Evolutionary conservation across 768 basidiomycete species (phyloP).

Genomic region (Boletus sensibilis): DNA sequence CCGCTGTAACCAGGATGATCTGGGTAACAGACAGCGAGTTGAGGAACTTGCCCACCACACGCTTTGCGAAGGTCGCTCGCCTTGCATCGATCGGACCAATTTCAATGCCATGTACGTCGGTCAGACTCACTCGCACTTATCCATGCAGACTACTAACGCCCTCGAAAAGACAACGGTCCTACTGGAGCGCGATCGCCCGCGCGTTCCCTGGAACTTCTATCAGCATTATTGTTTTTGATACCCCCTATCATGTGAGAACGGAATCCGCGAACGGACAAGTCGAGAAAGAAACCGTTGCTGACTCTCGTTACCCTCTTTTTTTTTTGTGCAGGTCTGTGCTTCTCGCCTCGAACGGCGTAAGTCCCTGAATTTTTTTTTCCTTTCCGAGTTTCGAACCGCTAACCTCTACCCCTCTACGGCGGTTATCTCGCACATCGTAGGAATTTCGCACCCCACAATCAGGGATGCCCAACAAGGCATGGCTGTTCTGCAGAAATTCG

Average conservation of each 20-base stretch:
- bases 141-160: background rate
- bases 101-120: constrained; percentile 59
- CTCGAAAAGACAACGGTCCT: constrained; percentile 55
- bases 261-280: background rate
- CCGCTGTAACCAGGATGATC: constrained; percentile 79
- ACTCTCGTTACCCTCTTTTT: constrained; percentile 5
- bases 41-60: constrained; percentile 55
- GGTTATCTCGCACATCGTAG: constrained; percentile 38
- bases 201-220: constrained; percentile 60
- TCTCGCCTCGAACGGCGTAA: constrained; percentile 58
- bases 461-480: constrained; percentile 55
- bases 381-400: constrained; percentile 5
- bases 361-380: constrained; percentile 28
- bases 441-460: constrained; percentile 76
- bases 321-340: constrained; percentile 56
- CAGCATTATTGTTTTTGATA: constrained; percentile 79
- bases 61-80: constrained; percentile 60
- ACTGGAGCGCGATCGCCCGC: constrained; percentile 74
- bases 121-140: background rate
- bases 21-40: constrained; percentile 65
- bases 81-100: constrained; percentile 79
- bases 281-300: constrained; percentile 11
- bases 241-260: constrained; percentile 64
- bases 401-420: constrained; percentile 7
- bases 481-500: constrained; percentile 63